Base-by-base conservation (phyloP, 257 asterid species). In the Petunia axillaris region DNA sequence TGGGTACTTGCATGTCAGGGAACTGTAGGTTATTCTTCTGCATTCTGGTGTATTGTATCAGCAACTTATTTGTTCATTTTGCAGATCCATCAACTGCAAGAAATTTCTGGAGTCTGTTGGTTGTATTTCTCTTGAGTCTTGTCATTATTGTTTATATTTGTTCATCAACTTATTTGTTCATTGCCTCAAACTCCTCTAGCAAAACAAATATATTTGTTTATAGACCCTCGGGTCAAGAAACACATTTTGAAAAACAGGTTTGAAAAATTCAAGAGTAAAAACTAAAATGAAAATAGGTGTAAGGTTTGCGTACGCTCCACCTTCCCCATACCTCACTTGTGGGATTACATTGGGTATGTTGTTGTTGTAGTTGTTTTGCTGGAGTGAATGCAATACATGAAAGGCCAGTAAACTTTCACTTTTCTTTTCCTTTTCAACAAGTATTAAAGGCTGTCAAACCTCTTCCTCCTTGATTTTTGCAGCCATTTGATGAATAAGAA, bases 401-500 rank as follows among this genome's bases (percentile, higher is more conserved):
- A 25, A 46, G 77, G 81, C 62, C 44, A 8, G 48, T 62, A 78
- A 39, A 41, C 35, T 14, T 62, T 37, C 3, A 14, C 39, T 65
- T 16, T 78, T 60, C 8, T 44, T 55, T 65, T 81, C 53, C 6
- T 44, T 6, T 3, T 54, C 46, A 60, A 13, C 3, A 77, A 60
- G 48, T 36, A 59, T 71, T 58, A 71, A 71, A 71, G 44, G 44
- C 48, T 36, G 81, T 48, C 62, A 78, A 40, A 55, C 71, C 35
- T 75, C 43, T 13, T 68, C 50, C 64, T 2, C 43, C 15, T 71
- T 63, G 57, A 46, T 66, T 57, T 70, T 10, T 82, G 79, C 89
- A 88, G 91, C 64, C 88, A 78, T 71, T 75, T 88, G 53, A 85
- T 88, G 91, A 84, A 86, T 67, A 82, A 55, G 86, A 66, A 88